Evolutionary conservation across 2,329 filamentous ascomycete species (phyloP).

Genomic region (Fusarium piperis): DNA sequence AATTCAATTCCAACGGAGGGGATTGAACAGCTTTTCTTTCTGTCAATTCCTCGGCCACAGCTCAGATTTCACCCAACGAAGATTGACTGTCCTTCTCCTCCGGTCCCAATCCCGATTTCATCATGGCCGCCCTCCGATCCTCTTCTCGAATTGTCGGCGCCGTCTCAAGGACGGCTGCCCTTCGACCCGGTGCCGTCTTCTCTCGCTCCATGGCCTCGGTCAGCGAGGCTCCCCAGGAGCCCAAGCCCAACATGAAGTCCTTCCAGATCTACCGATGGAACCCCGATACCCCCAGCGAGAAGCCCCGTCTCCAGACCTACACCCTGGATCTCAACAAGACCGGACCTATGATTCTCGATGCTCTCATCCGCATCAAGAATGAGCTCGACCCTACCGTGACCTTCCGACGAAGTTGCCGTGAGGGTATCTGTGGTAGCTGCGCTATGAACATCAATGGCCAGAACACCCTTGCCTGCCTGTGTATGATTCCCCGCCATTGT

Average conservation of each 20-base stretch:
- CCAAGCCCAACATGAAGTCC: constrained; percentile 81
- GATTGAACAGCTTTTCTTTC: constrained; percentile 42
- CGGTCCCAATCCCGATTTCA: constrained; percentile 41
- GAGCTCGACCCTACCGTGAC: constrained; percentile 96
- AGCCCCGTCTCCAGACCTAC: constrained; percentile 96
- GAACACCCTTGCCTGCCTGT: constrained; percentile 96
- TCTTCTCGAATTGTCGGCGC: constrained; percentile 63
- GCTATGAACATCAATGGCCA: constrained; percentile 99
- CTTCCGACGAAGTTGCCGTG: constrained; percentile 94
- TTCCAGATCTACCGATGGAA: constrained; percentile 99
- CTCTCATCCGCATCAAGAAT: constrained; percentile 98
- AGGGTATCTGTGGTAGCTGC: constrained; percentile 98
- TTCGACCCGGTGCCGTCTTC: constrained; percentile 54
- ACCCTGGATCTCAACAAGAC: constrained; percentile 98
- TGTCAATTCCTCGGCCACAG: constrained; percentile 39
- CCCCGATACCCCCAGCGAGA: constrained; percentile 88
- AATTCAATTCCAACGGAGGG: constrained; percentile 39
- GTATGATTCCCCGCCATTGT: constrained; percentile 60
- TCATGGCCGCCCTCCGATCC: constrained; percentile 71
- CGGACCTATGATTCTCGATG: constrained; percentile 97
- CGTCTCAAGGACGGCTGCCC: constrained; percentile 53
- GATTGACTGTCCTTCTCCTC: constrained; percentile 43
- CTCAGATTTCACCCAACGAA: constrained; percentile 30
- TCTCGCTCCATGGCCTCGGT: constrained; percentile 65
- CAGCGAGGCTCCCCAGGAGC: constrained; percentile 67